Conservation (phyloP, 2,329 filamentous ascomycete genomes). For the Trichophyton mentagrophytes region DNA sequence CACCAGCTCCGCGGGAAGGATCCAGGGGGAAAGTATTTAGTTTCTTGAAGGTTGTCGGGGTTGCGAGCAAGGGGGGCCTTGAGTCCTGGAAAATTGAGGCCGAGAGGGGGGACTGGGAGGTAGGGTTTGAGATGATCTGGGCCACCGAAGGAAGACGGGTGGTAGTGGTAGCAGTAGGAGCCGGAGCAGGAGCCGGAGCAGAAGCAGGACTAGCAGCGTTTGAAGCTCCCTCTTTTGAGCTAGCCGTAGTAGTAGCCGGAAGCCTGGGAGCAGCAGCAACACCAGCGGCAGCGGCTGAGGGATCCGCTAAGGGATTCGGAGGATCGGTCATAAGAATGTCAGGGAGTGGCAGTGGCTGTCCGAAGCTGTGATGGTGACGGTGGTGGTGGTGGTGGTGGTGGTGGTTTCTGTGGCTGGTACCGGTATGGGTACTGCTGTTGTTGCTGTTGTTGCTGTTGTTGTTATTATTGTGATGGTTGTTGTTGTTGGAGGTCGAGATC, state of each 20-base stretch:
- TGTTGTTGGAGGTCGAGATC: not conserved
- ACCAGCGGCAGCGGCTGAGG: not conserved
- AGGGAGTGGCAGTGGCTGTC: not conserved
- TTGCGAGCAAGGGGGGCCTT: not conserved
- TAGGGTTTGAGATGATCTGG: constrained; percentile 2
- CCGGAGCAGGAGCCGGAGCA: too few relatives aligned
- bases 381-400: not conserved
- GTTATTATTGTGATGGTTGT: not conserved
- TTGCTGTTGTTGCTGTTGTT: not conserved
- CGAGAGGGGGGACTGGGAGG: not conserved
- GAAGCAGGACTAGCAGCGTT: not conserved
- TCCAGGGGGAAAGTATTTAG: not conserved
- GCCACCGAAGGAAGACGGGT: constrained; percentile 1
- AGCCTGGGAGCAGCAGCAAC: not conserved
- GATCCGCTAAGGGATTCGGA: not conserved
- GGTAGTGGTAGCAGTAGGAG: not conserved
- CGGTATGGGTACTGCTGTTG: not conserved
- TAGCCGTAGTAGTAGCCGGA: not conserved
- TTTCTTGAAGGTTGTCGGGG: not conserved
- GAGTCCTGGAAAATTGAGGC: not conserved
- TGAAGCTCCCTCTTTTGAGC: not conserved
- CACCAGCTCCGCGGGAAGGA: not conserved
- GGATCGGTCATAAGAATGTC: not conserved
- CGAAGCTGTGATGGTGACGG: not conserved
- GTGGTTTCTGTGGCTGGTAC: not conserved